phyloP scores from a whole-genome alignment of 208 protist species.

The Leishmania arabica region DNA sequence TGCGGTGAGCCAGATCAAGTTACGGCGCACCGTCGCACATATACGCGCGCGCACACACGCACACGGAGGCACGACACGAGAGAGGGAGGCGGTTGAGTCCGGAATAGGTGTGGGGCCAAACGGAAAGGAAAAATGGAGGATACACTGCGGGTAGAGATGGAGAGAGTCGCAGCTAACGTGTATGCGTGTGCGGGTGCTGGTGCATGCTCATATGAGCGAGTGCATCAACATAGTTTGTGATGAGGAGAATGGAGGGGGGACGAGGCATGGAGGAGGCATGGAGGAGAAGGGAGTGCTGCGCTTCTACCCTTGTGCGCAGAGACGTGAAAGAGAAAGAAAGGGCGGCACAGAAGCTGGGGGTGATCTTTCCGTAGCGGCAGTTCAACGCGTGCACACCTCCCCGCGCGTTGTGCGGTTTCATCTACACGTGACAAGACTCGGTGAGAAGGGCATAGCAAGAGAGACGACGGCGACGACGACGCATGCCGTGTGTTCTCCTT shows the following conservation, averaged over 20 bases:
- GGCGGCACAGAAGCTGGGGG: background rate
- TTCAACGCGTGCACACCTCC: background rate
- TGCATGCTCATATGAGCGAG: background rate
- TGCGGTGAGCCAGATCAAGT: background rate
- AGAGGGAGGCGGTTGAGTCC: background rate
- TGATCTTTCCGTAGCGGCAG: background rate
- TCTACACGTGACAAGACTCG: no score
- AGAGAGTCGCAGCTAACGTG: background rate
- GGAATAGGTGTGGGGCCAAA: background rate
- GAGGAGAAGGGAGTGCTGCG: background rate
- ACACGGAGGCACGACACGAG: background rate
- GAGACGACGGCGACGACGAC: background rate
- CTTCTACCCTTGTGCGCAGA: background rate
- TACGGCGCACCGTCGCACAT: background rate
- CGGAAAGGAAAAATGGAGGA: background rate
- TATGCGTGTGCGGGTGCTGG: background rate
- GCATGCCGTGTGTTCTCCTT: background rate
- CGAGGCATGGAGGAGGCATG: background rate
- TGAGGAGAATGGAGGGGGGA: background rate
- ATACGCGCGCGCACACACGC: background rate
- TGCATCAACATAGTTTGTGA: background rate
- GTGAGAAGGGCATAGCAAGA: no score
- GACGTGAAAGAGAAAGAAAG: background rate
- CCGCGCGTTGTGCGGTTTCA: no score
- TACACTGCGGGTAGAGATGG: conserved; percentile 1